These are phyloP conservation scores for Fonsecaea pedrosoi DNA, from an alignment of 2,329 filamentous ascomycete species.

Conservation along the genomic window DNA sequence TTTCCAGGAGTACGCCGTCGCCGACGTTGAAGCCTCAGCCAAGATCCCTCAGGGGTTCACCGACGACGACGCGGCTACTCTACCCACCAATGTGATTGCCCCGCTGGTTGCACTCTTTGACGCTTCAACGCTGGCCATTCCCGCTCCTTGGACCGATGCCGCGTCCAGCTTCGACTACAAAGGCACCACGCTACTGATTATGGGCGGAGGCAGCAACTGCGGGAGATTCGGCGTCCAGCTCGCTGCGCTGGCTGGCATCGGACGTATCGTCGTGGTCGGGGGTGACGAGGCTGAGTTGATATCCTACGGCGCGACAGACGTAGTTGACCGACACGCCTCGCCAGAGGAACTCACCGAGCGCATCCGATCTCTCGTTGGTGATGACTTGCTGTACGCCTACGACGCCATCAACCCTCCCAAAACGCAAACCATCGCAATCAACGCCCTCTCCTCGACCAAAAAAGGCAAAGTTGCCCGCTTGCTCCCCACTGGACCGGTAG, in stretches of 20 bases:
- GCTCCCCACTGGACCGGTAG: conserved; percentile 31
- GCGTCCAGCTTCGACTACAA: conserved; percentile 36
- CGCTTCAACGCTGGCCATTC: conserved; percentile 43
- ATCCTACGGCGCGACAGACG: conserved; percentile 50
- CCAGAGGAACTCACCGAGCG: conserved; percentile 43
- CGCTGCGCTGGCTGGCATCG: conserved; percentile 44
- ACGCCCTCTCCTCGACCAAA: conserved; percentile 47
- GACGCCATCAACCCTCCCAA: conserved; percentile 44
- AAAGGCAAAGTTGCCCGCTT: conserved; percentile 45
- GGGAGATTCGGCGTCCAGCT: conserved; percentile 42
- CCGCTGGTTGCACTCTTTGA: conserved; percentile 48
- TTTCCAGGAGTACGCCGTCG: conserved; percentile 50
- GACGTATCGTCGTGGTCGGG: conserved; percentile 49
- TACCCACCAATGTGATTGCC: conserved; percentile 49
- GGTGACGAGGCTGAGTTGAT: conserved; percentile 45
- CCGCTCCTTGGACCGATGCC: conserved; percentile 31
- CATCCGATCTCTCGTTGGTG: conserved; percentile 48
- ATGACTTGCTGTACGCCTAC: conserved; percentile 50
- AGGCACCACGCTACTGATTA: conserved; percentile 36
- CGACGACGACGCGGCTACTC: conserved; percentile 48
- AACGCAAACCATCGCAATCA: conserved; percentile 44
- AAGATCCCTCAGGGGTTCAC: conserved; percentile 46
- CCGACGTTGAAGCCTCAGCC: conserved; percentile 43
- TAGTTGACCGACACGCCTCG: conserved; percentile 49
- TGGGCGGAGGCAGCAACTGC: conserved; percentile 41